Base-by-base conservation (phyloP, 441 rosid species). In the Eruca vesicaria region DNA sequence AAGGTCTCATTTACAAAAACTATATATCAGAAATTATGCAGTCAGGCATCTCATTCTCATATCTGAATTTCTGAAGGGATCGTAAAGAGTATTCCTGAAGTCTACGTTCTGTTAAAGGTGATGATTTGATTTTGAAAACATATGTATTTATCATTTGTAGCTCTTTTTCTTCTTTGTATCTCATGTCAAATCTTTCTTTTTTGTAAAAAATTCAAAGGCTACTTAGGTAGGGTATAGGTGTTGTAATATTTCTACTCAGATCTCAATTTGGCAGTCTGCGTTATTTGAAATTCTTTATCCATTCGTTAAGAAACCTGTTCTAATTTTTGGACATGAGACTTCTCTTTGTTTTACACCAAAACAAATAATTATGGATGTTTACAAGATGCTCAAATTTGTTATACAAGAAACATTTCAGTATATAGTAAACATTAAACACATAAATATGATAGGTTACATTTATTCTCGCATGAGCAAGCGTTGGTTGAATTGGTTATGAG, bases 221-320 rank as follows among this genome's bases (percentile, higher is more conserved):
- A 66, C 89, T 93, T 26, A 86, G 87, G 82, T 88, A 88, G 78
- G 95, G 96, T n/a, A 84, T 93, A 26, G 69, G 87, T 33, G 82
- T 79, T 63, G 93, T 68, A 85, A 85, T 21, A 93, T 96, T 79
- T 88, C 89, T 63, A 84, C 89, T 60, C 94, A 96, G 81, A 94
- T 96, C 75, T 96, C 98, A 58, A 98, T 98, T 29, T 96, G 99
- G 99, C 94, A 98, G 43, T 96, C 88, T 55, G 99, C 99, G 55
- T 78, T 96, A 75, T 93, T 89, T 78, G 97, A 93, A 67, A 93
- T 96, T 86, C 79, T 96, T 84, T 98, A 98, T 36, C 90, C 84
- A 31, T 96, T 93, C 76, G 89, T 96, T 75, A 96, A 82, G 88
- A 93, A 83, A 76, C 97, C 93, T 98, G 99, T 93, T 78, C n/a